A percentile compares a stretch with the other conserved stretches of the same genome.
Evolutionary conservation across 768 basidiomycete species (phyloP).

Genomic region (Mycena maculata): DNA sequence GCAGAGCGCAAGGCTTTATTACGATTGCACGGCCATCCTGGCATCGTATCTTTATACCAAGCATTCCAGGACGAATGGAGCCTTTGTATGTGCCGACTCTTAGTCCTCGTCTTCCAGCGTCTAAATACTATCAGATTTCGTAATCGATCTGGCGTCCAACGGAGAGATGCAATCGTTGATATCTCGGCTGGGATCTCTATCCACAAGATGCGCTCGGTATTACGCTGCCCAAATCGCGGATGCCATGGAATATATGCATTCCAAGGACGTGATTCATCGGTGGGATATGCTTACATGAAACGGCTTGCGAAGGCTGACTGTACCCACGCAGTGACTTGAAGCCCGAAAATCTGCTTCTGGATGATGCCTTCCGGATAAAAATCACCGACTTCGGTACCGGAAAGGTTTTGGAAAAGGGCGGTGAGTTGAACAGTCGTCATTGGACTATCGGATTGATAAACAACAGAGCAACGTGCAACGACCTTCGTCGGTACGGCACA

Average conservation of each 20-base stretch:
- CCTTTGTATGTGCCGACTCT: constrained; percentile 70
- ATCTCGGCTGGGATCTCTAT: constrained; percentile 86
- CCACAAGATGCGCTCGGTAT: constrained; percentile 77
- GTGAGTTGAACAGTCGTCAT: constrained; percentile 49
- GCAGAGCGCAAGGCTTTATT: constrained; percentile 72
- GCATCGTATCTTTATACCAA: constrained; percentile 82
- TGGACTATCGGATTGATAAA: not conserved
- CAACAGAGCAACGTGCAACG: constrained; percentile 37
- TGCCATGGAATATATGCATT: constrained; percentile 91
- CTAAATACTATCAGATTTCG: constrained; percentile 67
- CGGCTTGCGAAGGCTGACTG: constrained; percentile 10
- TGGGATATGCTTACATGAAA: constrained; percentile 39
- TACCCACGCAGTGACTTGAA: constrained; percentile 71
- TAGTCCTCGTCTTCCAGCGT: not conserved
- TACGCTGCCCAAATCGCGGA: constrained; percentile 93
- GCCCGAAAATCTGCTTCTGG: constrained; percentile 92
- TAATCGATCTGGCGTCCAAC: constrained; percentile 79
- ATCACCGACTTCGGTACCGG: constrained; percentile 98
- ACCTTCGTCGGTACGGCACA: constrained; percentile 83
- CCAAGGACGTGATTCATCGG: constrained; percentile 91
- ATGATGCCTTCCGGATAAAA: constrained; percentile 86
- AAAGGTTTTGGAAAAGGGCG: constrained; percentile 70
- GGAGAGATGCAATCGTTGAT: constrained; percentile 83
- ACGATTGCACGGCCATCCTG: constrained; percentile 67
- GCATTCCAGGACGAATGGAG: constrained; percentile 89